Percentiles rank a stretch among this genome's conserved stretches.
phyloP scores from a whole-genome alignment of 2,329 filamentous ascomycete genomes.

The Dothideomycetes sp. region DNA sequence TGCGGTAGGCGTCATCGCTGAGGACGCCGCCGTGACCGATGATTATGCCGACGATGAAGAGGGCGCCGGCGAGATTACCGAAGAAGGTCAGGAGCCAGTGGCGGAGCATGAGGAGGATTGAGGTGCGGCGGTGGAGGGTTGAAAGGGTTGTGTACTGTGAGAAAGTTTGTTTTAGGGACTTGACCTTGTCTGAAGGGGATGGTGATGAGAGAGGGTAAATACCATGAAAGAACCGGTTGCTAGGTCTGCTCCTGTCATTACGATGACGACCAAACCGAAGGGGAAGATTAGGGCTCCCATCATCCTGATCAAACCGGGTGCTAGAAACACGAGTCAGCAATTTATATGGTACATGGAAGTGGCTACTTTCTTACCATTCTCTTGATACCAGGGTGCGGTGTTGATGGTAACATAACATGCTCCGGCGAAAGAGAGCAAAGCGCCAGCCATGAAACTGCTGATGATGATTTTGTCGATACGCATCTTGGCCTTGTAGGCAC shows the following conservation, averaged over 20 bases:
- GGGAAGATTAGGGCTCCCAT: slow-evolving; percentile 28
- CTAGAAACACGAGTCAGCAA: too few species aligned
- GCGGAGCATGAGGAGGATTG: slow-evolving; percentile 19
- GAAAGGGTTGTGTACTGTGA: slow-evolving; percentile 36
- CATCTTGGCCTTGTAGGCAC: slow-evolving; percentile 44
- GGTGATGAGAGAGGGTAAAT: too few species aligned
- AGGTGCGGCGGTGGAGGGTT: slow-evolving; percentile 32
- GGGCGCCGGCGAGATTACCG: slow-evolving; percentile 25
- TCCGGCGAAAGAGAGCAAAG: slow-evolving; percentile 43
- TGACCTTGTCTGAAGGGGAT: too few species aligned
- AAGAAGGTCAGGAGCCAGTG: slow-evolving; percentile 26
- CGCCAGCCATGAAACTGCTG: slow-evolving; percentile 43
- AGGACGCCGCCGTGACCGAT: slow-evolving; percentile 25
- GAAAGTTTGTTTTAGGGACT: background rate
- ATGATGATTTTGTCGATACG: slow-evolving; percentile 45
- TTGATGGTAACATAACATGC: slow-evolving; percentile 20
- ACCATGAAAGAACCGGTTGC: slow-evolving; percentile 27
- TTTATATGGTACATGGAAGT: too few species aligned
- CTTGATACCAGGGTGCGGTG: slow-evolving; percentile 25
- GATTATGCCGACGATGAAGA: slow-evolving; percentile 25
- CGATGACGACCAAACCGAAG: slow-evolving; percentile 25
- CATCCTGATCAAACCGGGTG: slow-evolving; percentile 25
- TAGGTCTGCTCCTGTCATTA: slow-evolving; percentile 27
- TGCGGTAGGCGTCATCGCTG: slow-evolving; percentile 32
- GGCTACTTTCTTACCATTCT: too few species aligned